Evolutionary conservation across 306 rosid species (phyloP).

Genomic region (Dryas octopetala): DNA sequence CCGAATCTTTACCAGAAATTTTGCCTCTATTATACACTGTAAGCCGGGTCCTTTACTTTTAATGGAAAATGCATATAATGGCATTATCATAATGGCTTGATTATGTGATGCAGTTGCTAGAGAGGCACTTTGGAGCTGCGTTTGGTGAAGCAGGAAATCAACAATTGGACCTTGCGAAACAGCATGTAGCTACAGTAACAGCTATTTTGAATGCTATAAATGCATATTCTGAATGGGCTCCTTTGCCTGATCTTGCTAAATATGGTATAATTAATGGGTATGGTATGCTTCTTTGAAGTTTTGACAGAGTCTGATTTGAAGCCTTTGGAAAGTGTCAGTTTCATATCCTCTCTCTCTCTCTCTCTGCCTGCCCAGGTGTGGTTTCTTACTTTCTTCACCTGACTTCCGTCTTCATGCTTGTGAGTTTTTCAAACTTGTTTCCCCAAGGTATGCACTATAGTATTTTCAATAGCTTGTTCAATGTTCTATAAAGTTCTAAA

Average conservation of each 20-base stretch:
- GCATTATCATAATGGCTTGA: conserved; percentile 27
- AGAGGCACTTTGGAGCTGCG: conserved; percentile 84
- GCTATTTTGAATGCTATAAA: conserved; percentile 79
- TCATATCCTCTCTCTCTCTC: conserved; percentile 27
- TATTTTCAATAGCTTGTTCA: conserved; percentile 14
- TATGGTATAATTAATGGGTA: conserved; percentile 93
- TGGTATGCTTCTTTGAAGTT: conserved; percentile 34
- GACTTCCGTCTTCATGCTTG: conserved; percentile 95
- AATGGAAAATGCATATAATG: conserved; percentile 13
- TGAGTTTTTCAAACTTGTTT: conserved; percentile 89
- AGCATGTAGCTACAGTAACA: conserved; percentile 76
- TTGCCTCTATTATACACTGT: conserved; percentile 79
- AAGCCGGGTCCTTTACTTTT: conserved; percentile 34
- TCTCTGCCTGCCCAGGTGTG: conserved; percentile 62
- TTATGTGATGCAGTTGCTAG: conserved; percentile 67
- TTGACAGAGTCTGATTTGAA: conserved; percentile 22
- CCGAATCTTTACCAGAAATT: conserved; percentile 83
- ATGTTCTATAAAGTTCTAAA: neutral
- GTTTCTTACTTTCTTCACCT: conserved; percentile 81
- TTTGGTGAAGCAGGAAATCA: conserved; percentile 71
- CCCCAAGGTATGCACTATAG: conserved; percentile 62
- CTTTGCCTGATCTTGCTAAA: conserved; percentile 83
- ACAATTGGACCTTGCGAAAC: conserved; percentile 71
- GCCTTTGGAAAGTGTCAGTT: conserved; percentile 17
- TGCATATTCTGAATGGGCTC: conserved; percentile 99